Evolutionary conservation across 768 basidiomycete species (phyloP), one percentile per base, ranked within the genome.

Genomic region (Lenzites betulinus): DNA sequence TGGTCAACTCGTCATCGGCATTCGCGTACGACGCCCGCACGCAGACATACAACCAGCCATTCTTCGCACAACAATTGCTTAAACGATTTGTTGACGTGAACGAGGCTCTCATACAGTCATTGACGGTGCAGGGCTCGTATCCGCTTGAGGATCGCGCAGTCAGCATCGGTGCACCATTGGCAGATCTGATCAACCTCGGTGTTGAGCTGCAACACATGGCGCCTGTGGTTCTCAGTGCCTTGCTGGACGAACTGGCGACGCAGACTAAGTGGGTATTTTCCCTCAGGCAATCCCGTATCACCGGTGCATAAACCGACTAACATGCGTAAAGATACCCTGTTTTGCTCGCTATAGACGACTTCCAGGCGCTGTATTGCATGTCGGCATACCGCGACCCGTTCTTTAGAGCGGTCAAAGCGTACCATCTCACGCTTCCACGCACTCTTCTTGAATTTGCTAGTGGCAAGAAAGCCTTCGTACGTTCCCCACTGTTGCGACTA

Each of bases 261-360:
- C 93, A 95, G 69, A 84, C 77, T 1, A 69, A 79, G 89, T 94
- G 56, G 65, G 84, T 73, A 7, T 41, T n/a, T 25, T 11, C 41
- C 12, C 39, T 16, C 7, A 6, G 18, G 11, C 46, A 42, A 15
- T 18, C 22, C 35, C 6, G 16, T 12, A 30, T 28, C 41, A 28
- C n/a, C n/a, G n/a, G n/a, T n/a, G n/a, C n/a, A n/a, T n/a, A n/a
- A n/a, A n/a, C n/a, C n/a, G n/a, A n/a, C 54, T 54, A 26, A 41
- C 8, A 1, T 16, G 22, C 39, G 47, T 30, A 39, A 36, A 94
- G 92, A 44, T 77, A 79, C 67, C 93, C 93, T 0, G 89, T 96
- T 2, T 70, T 97, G 7, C 75, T 95, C 30, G 94, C 93, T 0
- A 78, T 95, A 1, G 95, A 97, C 64, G 94, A 96, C 66, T 85